Evolutionary conservation across 495 filamentous ascomycete species (phyloP), one percentile per base, ranked within the genome.

Genomic region (Neurospora hispaniola): DNA sequence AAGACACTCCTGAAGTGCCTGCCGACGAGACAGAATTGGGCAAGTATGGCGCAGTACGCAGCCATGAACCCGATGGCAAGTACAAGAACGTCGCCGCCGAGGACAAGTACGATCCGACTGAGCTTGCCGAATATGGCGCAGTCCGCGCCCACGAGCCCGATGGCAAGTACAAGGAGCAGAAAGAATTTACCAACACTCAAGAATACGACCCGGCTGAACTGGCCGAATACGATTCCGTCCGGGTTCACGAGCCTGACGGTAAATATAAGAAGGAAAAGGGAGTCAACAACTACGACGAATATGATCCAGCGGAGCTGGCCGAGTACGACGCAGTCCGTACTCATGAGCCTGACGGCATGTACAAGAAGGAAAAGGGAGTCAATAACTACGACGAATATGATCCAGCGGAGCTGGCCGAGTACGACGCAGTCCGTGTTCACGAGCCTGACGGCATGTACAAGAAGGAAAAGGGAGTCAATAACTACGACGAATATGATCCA

Each of bases 281-380:
- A 1, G 75, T 74, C 5, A 73, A 76, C 23, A 74, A 77, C 43
- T 43, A 73, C 11, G 73, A 54, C 3, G 59, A 70, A 0, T 27
- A 48, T 2, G 70, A 71, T 1, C 71, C 71, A 0, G 66, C 71
- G 0, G 71, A 73, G 11, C 35, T 73, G 0, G 71, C 66, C 1
- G 9, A 46, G 27, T 44, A 79, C 71, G 73, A 73, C n/a, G n/a
- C n/a, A n/a, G n/a, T 82, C 59, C 77, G 78, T n/a, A 76, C 76
- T 62, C 73, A 81, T 68, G 83, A 84, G 73, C 79, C 79, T 7
- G 76, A 79, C 41, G 76, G 76, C 12, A 79, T 76, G 68, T 79
- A 83, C 70, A 71, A 71, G 31, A 71, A 54, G n/a, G 23, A 74
- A 6, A 23, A 74, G 9, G 66, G 69, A 1, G 75, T 74, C 5